Base-by-base conservation (phyloP, 192 early-diverging fungal genomes). In the Mortierella claussenii region DNA sequence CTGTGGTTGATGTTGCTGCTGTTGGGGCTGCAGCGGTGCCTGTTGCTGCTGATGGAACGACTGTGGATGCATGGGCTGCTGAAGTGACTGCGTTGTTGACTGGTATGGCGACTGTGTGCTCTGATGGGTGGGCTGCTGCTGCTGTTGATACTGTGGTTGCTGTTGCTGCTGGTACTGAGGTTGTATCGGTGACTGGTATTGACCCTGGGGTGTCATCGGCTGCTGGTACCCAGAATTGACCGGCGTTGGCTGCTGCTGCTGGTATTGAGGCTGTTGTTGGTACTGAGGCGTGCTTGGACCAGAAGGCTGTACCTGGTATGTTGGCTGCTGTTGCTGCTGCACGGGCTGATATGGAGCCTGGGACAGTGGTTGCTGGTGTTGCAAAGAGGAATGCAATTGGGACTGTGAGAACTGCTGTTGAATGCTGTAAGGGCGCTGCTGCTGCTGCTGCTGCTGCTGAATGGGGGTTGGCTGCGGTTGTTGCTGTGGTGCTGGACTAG, bases 11-110 rank as follows among this genome's bases (percentile, higher is more conserved):
- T 62, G 51, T 10, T 40, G 60, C 59, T 48, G 56, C 6, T 42
- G 31, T 4, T 60, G 28, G 9, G 20, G 53, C 15, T 49, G 55
- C 26, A 52, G 62, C 24, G 49, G 59, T 11, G 26, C 43, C 28
- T 55, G 44, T n/a, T 47, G 50, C 32, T 50, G 80, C 28, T 80
- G 74, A 24, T 60, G 79, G n/a, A 32, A 49, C 11, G 44, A 60
- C 43, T 45, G 58, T n/a, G 46, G 65, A 11, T 55, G 40, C 24
- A 24, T 32, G 2, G 43, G 44, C 26, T 49, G 68, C 26, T 57
- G 59, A 8, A 33, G 21, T 31, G 36, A 64, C 24, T 65, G 69
- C 31, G 57, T 34, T 13, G 37, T 40, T 10, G 37, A 40, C 20
- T 70, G 68, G 30, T 65, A 54, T n/a, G n/a, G 21, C 37, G 13